Percentiles rank a stretch among this genome's conserved stretches.
phyloP scores from a whole-genome alignment of 225 moss, liverwort and hornwort species.

The Physcomitrellopsis africana region DNA sequence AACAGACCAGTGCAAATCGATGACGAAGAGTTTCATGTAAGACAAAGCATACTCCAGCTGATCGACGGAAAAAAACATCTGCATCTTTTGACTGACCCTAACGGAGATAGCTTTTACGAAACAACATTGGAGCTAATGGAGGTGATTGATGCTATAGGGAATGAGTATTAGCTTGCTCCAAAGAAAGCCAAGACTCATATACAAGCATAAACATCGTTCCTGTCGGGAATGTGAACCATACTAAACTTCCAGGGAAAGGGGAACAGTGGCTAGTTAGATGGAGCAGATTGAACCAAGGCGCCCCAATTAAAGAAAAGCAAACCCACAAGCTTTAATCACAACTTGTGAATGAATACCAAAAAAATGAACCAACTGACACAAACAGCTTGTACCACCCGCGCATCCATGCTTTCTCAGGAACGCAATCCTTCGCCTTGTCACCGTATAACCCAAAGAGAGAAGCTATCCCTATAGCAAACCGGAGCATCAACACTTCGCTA shows the following conservation, averaged over 20 bases:
- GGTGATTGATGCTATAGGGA: not conserved
- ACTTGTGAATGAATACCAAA: not conserved
- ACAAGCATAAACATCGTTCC: slow-evolving; percentile 26
- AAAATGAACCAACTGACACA: not conserved
- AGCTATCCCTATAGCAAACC: not conserved
- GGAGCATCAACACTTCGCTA: not conserved
- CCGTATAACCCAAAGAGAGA: not conserved
- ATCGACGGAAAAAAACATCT: not conserved
- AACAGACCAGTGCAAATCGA: slow-evolving; percentile 13
- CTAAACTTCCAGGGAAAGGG: not conserved
- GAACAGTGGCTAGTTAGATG: not conserved
- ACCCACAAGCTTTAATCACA: not conserved
- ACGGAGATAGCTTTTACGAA: not conserved
- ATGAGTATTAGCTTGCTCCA: slow-evolving; percentile 18
- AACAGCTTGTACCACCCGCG: slow-evolving; percentile 3
- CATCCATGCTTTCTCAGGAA: not conserved
- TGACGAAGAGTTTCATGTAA: not conserved
- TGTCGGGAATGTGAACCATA: not conserved
- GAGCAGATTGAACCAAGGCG: not conserved
- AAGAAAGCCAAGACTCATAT: slow-evolving; percentile 18
- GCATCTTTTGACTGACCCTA: not conserved
- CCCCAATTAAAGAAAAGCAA: slow-evolving; percentile 1
- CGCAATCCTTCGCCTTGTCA: not conserved
- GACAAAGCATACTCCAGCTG: not conserved
- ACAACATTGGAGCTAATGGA: not conserved